Base-by-base conservation (phyloP, 768 basidiomycete species). In the Kwoniella sp. region DNA sequence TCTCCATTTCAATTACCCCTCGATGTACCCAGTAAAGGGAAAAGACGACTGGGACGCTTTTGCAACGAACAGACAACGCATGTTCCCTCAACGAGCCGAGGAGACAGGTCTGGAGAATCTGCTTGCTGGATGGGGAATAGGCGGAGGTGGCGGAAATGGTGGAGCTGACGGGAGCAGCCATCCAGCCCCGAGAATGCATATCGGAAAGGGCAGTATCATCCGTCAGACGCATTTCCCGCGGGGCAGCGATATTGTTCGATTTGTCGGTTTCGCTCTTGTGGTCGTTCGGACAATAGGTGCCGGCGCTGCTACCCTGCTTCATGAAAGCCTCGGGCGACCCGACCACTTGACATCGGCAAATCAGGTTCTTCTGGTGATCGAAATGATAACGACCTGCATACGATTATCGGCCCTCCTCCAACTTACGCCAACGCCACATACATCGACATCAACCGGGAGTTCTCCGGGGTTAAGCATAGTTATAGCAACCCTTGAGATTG, bases 61-160 rank as follows among this genome's bases (percentile, higher is more conserved):
- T 50, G 75, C 56, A 17, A 56, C 59, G 4, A 64, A 64, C 46
- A 70, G 64, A 56, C 75, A 77, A 50, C 51, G 75, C 33, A 69
- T 77, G 70, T 77, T 72, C 49, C 63, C 66, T 8, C 30, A 36
- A 13, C 61, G 50, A 26, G 19, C 33, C 9, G 71, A 71, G 25
- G 75, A 77, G 53, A 77, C 75, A 19, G 75, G 75, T 51, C 49
- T 77, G 57, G 75, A 77, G 46, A 58, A 37, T 52, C 47, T 77
- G 15, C 26, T 77, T 12, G 75, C 68, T 24, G 70, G 69, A 12
- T 77, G 75, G 75, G 74, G 69, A 5, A 50, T 64, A 51, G 60
- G 60, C 21, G 48, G 63, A 44, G 51, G 44, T 33, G 33, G 40
- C 17, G 40, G 40, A 9, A 19, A 4, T 44, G 40, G 40, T 19